A percentile compares a stretch with the other conserved stretches of the same genome.
These are phyloP conservation scores for Drechmeria coniospora DNA, from an alignment of 2,329 filamentous ascomycete genomes.

Conservation along the genomic window DNA sequence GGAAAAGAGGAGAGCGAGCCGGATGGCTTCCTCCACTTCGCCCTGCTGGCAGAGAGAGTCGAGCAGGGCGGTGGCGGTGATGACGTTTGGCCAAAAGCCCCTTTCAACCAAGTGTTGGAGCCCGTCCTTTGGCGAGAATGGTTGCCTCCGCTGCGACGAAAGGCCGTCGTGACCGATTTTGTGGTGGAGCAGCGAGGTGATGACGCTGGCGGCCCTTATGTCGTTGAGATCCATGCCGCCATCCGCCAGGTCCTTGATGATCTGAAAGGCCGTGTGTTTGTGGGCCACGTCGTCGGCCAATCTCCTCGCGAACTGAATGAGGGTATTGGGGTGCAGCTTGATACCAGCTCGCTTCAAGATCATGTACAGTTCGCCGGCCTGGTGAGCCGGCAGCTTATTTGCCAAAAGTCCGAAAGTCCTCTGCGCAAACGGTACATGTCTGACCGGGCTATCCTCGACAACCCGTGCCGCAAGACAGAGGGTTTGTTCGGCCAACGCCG, in stretches of 20 bases:
- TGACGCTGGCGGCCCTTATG: conserved; percentile 33
- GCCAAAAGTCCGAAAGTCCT: conserved; percentile 19
- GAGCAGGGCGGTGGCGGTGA: conserved; percentile 52
- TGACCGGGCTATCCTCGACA: conserved; percentile 13
- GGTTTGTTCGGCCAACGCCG: conserved; percentile 13
- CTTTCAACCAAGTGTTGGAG: conserved; percentile 33
- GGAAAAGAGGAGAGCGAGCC: conserved; percentile 17
- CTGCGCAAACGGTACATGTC: conserved; percentile 21
- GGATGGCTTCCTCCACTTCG: conserved; percentile 19
- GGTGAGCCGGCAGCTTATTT: conserved; percentile 13
- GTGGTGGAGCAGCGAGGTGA: conserved; percentile 40
- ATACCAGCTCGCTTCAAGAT: conserved; percentile 15
- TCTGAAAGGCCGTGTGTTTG: conserved; percentile 27
- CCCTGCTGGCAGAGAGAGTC: conserved; percentile 48
- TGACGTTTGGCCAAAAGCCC: conserved; percentile 48
- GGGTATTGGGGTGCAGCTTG: conserved; percentile 25
- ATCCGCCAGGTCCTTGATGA: conserved; percentile 22
- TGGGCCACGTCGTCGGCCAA: conserved; percentile 24
- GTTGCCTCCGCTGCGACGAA: conserved; percentile 5
- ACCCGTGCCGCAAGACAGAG: conserved; percentile 13
- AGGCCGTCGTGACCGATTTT: conserved; percentile 8
- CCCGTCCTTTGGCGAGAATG: conserved; percentile 16
- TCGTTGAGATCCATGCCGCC: conserved; percentile 28
- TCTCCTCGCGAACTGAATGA: conserved; percentile 29
- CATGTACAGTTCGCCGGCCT: conserved; percentile 19